These are phyloP conservation scores for Blastosporella zonata DNA, from an alignment of 1,284 basidiomycete species.

Conservation along the genomic window DNA sequence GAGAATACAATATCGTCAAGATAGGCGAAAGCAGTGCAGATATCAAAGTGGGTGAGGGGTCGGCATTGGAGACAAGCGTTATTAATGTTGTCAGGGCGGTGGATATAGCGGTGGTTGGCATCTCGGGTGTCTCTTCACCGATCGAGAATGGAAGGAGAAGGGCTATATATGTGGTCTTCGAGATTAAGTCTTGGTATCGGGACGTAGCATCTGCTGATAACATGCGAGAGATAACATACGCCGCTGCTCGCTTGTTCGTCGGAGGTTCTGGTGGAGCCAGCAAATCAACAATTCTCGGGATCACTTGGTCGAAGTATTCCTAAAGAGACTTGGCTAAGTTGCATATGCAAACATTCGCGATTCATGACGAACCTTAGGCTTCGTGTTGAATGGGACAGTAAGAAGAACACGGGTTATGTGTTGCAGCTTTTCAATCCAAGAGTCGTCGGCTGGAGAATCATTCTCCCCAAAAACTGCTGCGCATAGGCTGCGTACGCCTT, in stretches of 20 bases:
- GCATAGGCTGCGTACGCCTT: conserved; percentile 66
- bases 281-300: conserved; percentile 52
- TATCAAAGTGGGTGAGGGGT: conserved; percentile 71
- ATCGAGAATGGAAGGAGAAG: conserved; percentile 43
- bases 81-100: conserved; percentile 47
- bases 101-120: conserved; percentile 27
- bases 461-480: conserved; percentile 66
- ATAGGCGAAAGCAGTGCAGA: conserved; percentile 67
- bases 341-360: neutral
- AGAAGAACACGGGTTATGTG: conserved; percentile 58
- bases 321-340: conserved; percentile 26
- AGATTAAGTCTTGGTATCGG: conserved; percentile 30
- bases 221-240: conserved; percentile 68
- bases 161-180: conserved; percentile 37
- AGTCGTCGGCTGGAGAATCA: conserved; percentile 44
- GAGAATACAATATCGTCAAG: conserved; percentile 61
- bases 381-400: conserved; percentile 52
- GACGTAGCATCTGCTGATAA: conserved; percentile 36
- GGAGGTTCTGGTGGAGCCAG: conserved; percentile 40
- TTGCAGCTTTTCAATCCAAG: conserved; percentile 64
- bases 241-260: conserved; percentile 57
- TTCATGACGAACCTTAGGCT: conserved; percentile 29
- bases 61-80: conserved; percentile 66
- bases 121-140: conserved; percentile 6
- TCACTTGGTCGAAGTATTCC: conserved; percentile 58